These are phyloP conservation scores for Xylariaceae sp. DNA, from an alignment of 2,329 filamentous ascomycete genomes.

Conservation along the genomic window DNA sequence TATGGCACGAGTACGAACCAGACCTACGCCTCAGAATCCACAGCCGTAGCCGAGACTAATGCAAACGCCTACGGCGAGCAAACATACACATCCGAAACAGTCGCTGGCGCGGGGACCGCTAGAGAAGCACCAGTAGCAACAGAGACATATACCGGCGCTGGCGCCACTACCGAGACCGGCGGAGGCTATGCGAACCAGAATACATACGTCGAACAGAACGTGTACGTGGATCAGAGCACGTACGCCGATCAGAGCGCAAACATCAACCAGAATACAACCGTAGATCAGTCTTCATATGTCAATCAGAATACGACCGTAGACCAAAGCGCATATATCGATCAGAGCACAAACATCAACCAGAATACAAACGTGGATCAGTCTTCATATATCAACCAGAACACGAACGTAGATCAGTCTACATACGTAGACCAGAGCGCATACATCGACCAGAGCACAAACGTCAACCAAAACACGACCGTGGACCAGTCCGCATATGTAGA, in stretches of 20 bases:
- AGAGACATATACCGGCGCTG: background rate
- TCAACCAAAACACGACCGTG: background rate
- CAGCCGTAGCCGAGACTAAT: background rate
- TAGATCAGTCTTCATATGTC: background rate
- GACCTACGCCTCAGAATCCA: constrained; percentile 1
- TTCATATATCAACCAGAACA: background rate
- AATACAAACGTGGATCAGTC: background rate
- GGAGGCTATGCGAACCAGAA: background rate
- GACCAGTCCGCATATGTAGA: constrained; percentile 14
- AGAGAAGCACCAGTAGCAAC: background rate
- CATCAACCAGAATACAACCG: constrained; percentile 13
- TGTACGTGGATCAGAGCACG: constrained; percentile 8
- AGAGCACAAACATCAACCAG: constrained; percentile 19
- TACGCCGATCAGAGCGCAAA: constrained; percentile 14
- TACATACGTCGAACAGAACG: constrained; percentile 9
- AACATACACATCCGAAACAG: constrained; percentile 7
- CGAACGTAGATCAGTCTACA: background rate
- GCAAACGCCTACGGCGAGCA: too few species aligned
- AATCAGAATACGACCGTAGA: constrained; percentile 4
- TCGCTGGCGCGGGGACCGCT: background rate
- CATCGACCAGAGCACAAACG: background rate
- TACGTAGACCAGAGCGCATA: constrained; percentile 11
- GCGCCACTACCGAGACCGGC: background rate
- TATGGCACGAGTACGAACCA: background rate
- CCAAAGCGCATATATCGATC: constrained; percentile 12